phyloP scores from a whole-genome alignment of 176 grass and related monocot species.

The Zea mays region DNA sequence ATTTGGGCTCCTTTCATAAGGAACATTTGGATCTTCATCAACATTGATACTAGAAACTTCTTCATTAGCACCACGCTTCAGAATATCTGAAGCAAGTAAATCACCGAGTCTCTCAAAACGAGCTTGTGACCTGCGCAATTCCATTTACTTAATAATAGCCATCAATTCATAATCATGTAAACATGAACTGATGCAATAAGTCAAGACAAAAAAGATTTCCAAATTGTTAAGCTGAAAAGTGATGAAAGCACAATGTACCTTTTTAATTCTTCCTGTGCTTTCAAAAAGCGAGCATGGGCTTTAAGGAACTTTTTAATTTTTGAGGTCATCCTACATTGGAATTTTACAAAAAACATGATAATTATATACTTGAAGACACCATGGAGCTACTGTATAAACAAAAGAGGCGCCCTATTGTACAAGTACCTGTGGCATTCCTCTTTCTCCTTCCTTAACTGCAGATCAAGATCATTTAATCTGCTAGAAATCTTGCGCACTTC shows the following conservation, averaged over 20 bases:
- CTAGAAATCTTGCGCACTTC: conserved; percentile 69
- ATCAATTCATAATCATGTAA: background rate
- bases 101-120: conserved; percentile 73
- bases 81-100: conserved; percentile 64
- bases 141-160: conserved; percentile 24
- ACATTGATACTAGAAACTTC: conserved; percentile 68
- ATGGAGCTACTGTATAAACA: conserved; percentile 19
- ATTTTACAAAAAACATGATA: conserved; percentile 10
- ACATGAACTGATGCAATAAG: conserved; percentile 9
- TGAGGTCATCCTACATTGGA: conserved; percentile 64
- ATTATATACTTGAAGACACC: conserved; percentile 12
- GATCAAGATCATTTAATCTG: conserved; percentile 73
- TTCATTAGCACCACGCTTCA: conserved; percentile 67
- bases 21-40: conserved; percentile 57
- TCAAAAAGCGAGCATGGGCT: conserved; percentile 76
- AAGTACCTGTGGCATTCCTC: conserved; percentile 81
- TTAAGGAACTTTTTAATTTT: conserved; percentile 87
- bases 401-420: background rate
- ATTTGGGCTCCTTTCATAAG: conserved; percentile 71
- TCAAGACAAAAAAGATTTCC: conserved; percentile 2
- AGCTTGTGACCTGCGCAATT: conserved; percentile 74
- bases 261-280: conserved; percentile 82
- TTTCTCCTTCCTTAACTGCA: conserved; percentile 64
- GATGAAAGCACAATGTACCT: conserved; percentile 46
- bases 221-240: background rate